Evolutionary conservation across 805 yeast genomes (phyloP).

Genomic region (Geotrichum ghanense): DNA sequence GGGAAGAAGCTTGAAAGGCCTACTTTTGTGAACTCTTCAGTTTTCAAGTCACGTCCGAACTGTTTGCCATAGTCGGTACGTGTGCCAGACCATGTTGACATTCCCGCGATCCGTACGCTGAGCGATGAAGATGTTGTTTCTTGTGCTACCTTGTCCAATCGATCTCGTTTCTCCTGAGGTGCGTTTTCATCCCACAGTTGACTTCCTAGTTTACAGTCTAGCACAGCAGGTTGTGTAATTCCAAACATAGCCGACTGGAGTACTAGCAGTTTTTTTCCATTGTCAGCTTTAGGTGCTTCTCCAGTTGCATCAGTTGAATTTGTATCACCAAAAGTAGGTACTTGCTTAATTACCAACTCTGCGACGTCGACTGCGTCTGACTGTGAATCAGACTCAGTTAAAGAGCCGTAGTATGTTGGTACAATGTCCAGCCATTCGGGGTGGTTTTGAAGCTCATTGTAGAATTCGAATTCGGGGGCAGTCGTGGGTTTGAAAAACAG

Average conservation of each 20-base stretch:
- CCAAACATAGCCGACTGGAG: constrained; percentile 60
- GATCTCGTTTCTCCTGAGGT: constrained; percentile 42
- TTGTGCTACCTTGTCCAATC: constrained; percentile 54
- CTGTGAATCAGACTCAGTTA: constrained; percentile 28
- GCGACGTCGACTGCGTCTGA: constrained; percentile 14
- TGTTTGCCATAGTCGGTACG: constrained; percentile 49
- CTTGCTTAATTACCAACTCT: not conserved
- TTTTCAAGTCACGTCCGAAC: constrained; percentile 54
- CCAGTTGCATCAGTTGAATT: not conserved
- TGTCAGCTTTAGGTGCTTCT: not conserved
- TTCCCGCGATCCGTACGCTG: constrained; percentile 76
- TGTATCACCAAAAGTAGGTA: not conserved
- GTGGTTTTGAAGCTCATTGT: constrained; percentile 28
- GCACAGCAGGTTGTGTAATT: constrained; percentile 51
- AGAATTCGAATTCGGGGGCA: constrained; percentile 65
- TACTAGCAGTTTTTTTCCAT: constrained; percentile 33
- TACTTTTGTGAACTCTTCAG: constrained; percentile 33
- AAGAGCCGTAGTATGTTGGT: constrained; percentile 53
- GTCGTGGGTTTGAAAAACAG: constrained; percentile 63
- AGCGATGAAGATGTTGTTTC: constrained; percentile 74
- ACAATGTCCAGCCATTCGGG: constrained; percentile 25
- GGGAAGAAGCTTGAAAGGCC: constrained; percentile 35
- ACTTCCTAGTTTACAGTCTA: constrained; percentile 79
- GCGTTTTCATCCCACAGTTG: constrained; percentile 51
- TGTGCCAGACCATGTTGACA: constrained; percentile 44